Evolutionary conservation across 805 yeast genomes (phyloP).

Genomic region (Candida ficus): DNA sequence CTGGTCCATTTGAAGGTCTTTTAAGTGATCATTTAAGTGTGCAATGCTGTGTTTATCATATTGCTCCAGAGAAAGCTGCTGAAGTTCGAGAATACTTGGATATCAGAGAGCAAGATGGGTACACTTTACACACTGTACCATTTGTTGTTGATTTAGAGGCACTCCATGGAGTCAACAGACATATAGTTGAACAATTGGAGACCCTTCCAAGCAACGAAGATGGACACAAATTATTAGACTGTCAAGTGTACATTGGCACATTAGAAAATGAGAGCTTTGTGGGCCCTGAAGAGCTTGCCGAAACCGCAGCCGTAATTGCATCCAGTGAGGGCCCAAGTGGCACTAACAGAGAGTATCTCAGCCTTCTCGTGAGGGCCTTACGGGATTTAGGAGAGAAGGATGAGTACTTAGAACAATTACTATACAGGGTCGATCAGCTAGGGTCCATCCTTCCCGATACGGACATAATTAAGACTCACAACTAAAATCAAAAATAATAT

Average conservation of each 20-base stretch:
- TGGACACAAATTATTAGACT: constrained; percentile 39
- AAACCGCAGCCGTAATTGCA: constrained; percentile 58
- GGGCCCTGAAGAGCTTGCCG: constrained; percentile 65
- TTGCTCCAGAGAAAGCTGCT: constrained; percentile 56
- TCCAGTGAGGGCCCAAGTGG: constrained; percentile 76
- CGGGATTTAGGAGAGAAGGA: constrained; percentile 22
- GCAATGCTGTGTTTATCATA: constrained; percentile 82
- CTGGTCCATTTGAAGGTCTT: no score
- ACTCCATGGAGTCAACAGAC: background rate
- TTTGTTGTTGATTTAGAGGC: constrained; percentile 1
- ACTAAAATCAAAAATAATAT: background rate
- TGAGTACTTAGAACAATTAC: constrained; percentile 4
- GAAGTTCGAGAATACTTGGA: constrained; percentile 69
- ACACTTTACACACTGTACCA: constrained; percentile 45
- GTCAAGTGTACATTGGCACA: constrained; percentile 80
- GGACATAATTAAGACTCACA: background rate
- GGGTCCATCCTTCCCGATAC: constrained; percentile 1
- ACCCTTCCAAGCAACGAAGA: constrained; percentile 26
- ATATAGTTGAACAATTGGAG: background rate
- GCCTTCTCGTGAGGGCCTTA: constrained; percentile 46
- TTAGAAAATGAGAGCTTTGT: constrained; percentile 74
- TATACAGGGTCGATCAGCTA: background rate
- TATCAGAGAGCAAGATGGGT: constrained; percentile 85
- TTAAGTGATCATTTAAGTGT: constrained; percentile 46
- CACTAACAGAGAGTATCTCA: constrained; percentile 65